Evolutionary conservation across 495 filamentous ascomycete species (phyloP).

Genomic region (Hypoxylon rickii): DNA sequence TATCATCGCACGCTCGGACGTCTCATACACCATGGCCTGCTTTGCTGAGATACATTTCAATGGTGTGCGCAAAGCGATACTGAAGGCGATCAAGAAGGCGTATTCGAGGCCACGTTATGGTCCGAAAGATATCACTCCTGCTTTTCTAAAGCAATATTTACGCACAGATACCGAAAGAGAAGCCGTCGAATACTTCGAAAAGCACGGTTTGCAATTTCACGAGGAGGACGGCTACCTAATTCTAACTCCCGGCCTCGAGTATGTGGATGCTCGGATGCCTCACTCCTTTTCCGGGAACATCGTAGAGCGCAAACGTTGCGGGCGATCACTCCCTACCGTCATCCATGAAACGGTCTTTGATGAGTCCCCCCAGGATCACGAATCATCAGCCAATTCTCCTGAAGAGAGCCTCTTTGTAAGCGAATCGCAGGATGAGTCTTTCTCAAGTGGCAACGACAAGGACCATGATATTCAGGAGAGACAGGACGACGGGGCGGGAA

Average conservation of each 20-base stretch:
- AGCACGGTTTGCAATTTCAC: conserved; percentile 67
- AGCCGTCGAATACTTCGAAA: conserved; percentile 68
- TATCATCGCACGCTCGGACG: conserved; percentile 66
- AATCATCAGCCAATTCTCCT: conserved; percentile 2
- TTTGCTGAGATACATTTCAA: conserved; percentile 92
- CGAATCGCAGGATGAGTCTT: conserved; percentile 10
- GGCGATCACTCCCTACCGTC: conserved; percentile 45
- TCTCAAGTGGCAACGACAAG: neutral
- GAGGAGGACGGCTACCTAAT: conserved; percentile 56
- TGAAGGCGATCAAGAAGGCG: conserved; percentile 68
- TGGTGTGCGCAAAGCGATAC: conserved; percentile 72
- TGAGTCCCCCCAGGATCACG: conserved; percentile 2
- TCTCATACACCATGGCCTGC: conserved; percentile 92
- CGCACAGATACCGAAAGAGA: conserved; percentile 76
- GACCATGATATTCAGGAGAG: conserved; percentile 1
- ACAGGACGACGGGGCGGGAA: neutral
- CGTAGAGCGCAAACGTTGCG: conserved; percentile 55
- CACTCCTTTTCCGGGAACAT: conserved; percentile 50
- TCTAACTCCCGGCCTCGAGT: conserved; percentile 30
- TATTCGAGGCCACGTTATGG: conserved; percentile 66
- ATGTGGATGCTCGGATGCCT: conserved; percentile 45
- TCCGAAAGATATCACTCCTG: conserved; percentile 75
- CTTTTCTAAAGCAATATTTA: conserved; percentile 66
- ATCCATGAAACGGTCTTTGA: conserved; percentile 55
- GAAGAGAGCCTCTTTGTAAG: conserved; percentile 42